These are phyloP conservation scores for Metarhizium album DNA, from an alignment of 2,329 filamentous ascomycete genomes.

Conservation along the genomic window DNA sequence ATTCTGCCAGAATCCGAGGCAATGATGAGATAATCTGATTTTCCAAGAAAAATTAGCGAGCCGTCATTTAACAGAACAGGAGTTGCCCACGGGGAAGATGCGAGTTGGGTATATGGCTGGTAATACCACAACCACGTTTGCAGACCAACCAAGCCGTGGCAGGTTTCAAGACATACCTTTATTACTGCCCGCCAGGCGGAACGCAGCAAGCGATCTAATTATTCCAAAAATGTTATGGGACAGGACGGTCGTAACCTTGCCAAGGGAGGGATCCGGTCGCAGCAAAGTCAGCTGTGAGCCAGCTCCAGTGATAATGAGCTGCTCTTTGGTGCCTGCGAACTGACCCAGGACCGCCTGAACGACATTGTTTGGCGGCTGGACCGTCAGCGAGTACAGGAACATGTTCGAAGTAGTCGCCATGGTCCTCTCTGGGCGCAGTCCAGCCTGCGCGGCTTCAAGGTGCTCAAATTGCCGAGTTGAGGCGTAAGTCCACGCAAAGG, in stretches of 20 bases:
- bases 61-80: slow-evolving; percentile 17
- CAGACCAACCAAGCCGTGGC: slow-evolving; percentile 2
- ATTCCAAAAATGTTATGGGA: slow-evolving; percentile 96
- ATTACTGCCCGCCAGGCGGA: slow-evolving; percentile 82
- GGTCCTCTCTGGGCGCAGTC: slow-evolving; percentile 37
- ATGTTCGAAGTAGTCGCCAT: slow-evolving; percentile 99
- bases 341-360: slow-evolving; percentile 88
- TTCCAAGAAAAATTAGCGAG: slow-evolving; percentile 19
- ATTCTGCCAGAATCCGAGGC: slow-evolving; percentile 93
- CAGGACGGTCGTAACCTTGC: slow-evolving; percentile 75
- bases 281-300: slow-evolving; percentile 83
- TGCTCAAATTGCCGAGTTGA: slow-evolving; percentile 16
- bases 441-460: slow-evolving; percentile 36
- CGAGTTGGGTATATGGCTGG: slow-evolving; percentile 1
- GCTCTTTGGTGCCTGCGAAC: slow-evolving; percentile 91
- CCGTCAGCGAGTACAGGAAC: slow-evolving; percentile 96
- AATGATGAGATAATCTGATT: slow-evolving; percentile 88
- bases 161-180: slow-evolving; percentile 65
- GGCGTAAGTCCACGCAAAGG: slow-evolving; percentile 6
- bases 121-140: slow-evolving; percentile 7
- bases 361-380: slow-evolving; percentile 83
- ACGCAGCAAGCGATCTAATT: slow-evolving; percentile 77
- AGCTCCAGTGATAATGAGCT: slow-evolving; percentile 90
- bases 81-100: background rate
- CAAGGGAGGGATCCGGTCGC: slow-evolving; percentile 73